phyloP scores from a whole-genome alignment of 257 asterid species.

The Gentiana macrophylla region DNA sequence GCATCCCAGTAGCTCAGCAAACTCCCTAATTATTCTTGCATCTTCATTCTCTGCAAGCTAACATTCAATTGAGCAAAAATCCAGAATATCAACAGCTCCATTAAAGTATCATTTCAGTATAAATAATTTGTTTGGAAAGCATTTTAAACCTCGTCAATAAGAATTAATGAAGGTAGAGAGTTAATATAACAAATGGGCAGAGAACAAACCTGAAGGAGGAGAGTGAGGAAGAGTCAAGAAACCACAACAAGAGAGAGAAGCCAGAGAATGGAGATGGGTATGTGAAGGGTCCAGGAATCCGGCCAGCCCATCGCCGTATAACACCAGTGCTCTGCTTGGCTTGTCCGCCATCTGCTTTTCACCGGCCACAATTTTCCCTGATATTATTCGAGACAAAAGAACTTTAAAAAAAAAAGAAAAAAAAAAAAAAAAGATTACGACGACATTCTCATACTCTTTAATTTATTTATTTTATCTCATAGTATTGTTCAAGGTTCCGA shows the following conservation, averaged over 20 bases:
- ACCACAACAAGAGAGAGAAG: constrained; percentile 64
- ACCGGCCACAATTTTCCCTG: no score
- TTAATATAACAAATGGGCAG: no score
- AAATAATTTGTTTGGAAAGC: no score
- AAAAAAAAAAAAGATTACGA: no score
- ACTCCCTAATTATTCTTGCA: constrained; percentile 51
- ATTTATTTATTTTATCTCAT: no score
- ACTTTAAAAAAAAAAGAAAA: no score
- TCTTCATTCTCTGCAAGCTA: constrained; percentile 70
- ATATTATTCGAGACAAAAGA: no score
- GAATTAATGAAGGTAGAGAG: no score
- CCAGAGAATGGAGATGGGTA: constrained; percentile 54
- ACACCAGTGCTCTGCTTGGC: constrained; percentile 73
- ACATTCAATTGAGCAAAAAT: constrained; percentile 22
- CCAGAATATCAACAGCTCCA: neutral
- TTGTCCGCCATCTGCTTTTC: constrained; percentile 20
- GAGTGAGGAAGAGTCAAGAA: constrained; percentile 62
- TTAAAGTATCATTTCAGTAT: neutral
- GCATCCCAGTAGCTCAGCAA: constrained; percentile 66
- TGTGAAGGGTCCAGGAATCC: constrained; percentile 47
- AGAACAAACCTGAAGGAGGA: constrained; percentile 46
- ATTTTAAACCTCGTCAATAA: no score
- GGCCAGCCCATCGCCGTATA: constrained; percentile 80
- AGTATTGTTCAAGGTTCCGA: no score
- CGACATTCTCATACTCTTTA: no score